These are phyloP conservation scores for Williopsis jadinii DNA, from an alignment of 1,139 yeast genomes.

Conservation along the genomic window DNA sequence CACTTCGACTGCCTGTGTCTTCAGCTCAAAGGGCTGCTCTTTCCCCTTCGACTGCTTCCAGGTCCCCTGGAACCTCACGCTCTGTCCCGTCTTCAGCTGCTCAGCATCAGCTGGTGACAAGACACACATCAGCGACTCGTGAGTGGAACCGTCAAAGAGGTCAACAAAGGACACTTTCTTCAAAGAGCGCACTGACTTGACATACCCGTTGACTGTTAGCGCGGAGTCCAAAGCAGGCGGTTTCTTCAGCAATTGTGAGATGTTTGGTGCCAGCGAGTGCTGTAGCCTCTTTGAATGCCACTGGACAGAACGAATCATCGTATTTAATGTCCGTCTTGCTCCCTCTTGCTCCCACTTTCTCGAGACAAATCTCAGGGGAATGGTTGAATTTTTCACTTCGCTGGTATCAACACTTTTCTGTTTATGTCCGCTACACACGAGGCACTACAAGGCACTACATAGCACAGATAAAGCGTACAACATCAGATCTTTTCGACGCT, in stretches of 20 bases:
- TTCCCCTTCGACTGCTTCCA: constrained; percentile 39
- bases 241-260: constrained; percentile 6
- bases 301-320: no score
- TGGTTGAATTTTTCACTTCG: no score
- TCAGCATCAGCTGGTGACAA: constrained; percentile 29
- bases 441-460: neutral
- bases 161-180: constrained; percentile 79
- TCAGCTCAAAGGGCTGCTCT: constrained; percentile 40
- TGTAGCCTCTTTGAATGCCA: no score
- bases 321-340: no score
- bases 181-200: constrained; percentile 61
- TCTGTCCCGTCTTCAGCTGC: constrained; percentile 35
- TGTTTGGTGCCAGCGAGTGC: constrained; percentile 5
- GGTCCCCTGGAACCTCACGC: constrained; percentile 36
- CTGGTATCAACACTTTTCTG: no score
- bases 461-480: neutral
- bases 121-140: constrained; percentile 52
- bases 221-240: constrained; percentile 10
- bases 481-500: constrained; percentile 1
- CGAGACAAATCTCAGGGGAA: no score
- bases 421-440: neutral
- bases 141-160: constrained; percentile 66
- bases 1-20: constrained; percentile 28
- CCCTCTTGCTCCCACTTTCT: no score
- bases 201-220: constrained; percentile 51